phyloP scores from a whole-genome alignment of 2,329 filamentous ascomycete species.

The Fusarium anguioides region DNA sequence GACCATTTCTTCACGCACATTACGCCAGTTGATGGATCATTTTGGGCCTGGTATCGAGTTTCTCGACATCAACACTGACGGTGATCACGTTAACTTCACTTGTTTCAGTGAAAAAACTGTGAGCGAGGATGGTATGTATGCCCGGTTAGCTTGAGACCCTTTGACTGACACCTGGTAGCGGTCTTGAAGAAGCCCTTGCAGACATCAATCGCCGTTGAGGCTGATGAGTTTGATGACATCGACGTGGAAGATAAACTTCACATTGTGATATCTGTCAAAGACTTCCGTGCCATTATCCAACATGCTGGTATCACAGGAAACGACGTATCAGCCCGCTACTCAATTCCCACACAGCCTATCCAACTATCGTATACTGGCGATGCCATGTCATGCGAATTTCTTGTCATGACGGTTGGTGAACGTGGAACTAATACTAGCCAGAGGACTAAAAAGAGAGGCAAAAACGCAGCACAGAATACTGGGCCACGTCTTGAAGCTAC shows the following conservation, averaged over 20 bases:
- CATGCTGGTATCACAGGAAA: constrained; percentile 77
- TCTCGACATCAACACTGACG: constrained; percentile 80
- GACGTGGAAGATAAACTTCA: constrained; percentile 79
- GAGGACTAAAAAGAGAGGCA: constrained; percentile 60
- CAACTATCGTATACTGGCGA: constrained; percentile 77
- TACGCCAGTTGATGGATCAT: constrained; percentile 82
- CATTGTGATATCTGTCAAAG: constrained; percentile 84
- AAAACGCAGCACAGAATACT: constrained; percentile 49
- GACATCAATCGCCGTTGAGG: constrained; percentile 81
- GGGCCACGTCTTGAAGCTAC: constrained; percentile 61
- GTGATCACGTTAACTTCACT: constrained; percentile 79
- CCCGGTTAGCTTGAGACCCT: not conserved
- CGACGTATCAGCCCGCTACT: constrained; percentile 76
- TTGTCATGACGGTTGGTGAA: constrained; percentile 84
- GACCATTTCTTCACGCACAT: constrained; percentile 75
- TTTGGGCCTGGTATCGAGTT: constrained; percentile 85
- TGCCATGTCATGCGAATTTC: constrained; percentile 78
- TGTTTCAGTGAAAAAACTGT: constrained; percentile 84
- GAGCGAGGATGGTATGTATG: constrained; percentile 62
- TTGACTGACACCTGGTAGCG: constrained; percentile 57
- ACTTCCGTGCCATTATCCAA: constrained; percentile 81
- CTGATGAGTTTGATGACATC: constrained; percentile 80
- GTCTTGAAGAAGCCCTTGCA: constrained; percentile 83
- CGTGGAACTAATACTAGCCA: constrained; percentile 60
- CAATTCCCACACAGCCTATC: constrained; percentile 75